These are phyloP conservation scores for Cornus florida DNA, from an alignment of 148 eudicot genomes.

Conservation along the genomic window DNA sequence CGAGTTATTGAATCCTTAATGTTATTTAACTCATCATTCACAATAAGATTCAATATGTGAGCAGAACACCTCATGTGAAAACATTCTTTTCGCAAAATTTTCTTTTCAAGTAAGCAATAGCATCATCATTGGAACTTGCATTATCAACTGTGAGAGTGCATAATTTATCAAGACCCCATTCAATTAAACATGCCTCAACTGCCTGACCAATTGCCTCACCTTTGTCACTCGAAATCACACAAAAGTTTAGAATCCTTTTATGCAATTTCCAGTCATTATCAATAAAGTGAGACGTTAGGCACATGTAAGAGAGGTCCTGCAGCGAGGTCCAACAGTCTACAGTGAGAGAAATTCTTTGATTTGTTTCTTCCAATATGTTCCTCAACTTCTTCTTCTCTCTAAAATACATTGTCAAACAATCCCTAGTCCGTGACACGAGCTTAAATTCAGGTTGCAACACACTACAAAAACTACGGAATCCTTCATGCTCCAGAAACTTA, in stretches of 20 bases:
- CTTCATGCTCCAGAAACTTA: no score
- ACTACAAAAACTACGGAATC: no score
- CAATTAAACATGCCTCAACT: conserved; percentile 2
- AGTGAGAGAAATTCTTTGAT: conserved; percentile 8
- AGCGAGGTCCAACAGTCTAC: conserved; percentile 16
- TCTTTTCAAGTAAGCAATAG: neutral
- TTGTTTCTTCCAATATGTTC: neutral
- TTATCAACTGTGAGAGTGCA: conserved; percentile 14
- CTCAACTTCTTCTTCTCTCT: neutral
- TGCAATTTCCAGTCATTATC: conserved; percentile 10
- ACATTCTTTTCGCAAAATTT: neutral
- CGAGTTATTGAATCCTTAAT: neutral
- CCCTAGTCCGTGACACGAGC: no score
- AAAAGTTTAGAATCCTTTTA: conserved; percentile 21
- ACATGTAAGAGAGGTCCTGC: conserved; percentile 10
- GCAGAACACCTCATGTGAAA: conserved; percentile 14
- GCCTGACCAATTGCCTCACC: conserved; percentile 14
- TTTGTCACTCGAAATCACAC: conserved; percentile 7
- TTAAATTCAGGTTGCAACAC: no score
- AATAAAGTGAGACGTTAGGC: neutral
- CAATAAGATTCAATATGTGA: conserved; percentile 12
- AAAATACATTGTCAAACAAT: neutral
- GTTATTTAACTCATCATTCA: neutral
- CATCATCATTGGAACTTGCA: conserved; percentile 16
- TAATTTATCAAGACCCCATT: conserved; percentile 13